These are phyloP conservation scores for Talaromyces liani DNA, from an alignment of 495 filamentous ascomycete genomes.

Conservation along the genomic window DNA sequence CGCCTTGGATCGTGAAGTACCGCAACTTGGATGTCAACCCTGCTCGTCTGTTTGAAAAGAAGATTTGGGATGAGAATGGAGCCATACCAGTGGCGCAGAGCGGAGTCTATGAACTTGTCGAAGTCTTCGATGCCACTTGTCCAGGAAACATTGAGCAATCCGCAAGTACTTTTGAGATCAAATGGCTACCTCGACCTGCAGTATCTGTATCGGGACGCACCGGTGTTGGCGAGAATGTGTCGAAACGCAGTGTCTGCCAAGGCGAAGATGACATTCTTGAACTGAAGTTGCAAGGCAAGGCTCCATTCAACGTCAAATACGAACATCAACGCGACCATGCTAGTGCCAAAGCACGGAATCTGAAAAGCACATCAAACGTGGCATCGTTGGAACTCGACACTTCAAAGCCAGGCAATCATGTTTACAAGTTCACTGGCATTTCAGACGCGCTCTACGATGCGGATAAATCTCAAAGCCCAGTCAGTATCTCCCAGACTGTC, in stretches of 20 bases:
- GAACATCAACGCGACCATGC: constrained; percentile 60
- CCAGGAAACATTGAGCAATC: constrained; percentile 68
- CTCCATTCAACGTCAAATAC: constrained; percentile 82
- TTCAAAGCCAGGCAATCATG: constrained; percentile 67
- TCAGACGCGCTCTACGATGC: constrained; percentile 79
- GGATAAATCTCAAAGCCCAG: constrained; percentile 49
- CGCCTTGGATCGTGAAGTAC: constrained; percentile 75
- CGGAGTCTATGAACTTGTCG: constrained; percentile 71
- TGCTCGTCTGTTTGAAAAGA: constrained; percentile 36
- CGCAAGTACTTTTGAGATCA: constrained; percentile 66
- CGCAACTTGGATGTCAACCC: constrained; percentile 47
- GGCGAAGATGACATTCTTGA: constrained; percentile 87
- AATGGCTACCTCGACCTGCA: constrained; percentile 73
- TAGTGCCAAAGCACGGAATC: constrained; percentile 52
- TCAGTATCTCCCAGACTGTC: constrained; percentile 75
- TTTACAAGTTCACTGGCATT: constrained; percentile 75
- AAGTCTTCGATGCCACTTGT: constrained; percentile 69
- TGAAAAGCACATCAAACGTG: constrained; percentile 63
- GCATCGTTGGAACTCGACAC: constrained; percentile 80
- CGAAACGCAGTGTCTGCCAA: constrained; percentile 82
- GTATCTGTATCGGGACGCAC: constrained; percentile 23
- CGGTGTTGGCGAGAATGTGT: constrained; percentile 38
- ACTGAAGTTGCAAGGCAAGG: constrained; percentile 65
- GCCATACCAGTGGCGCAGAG: constrained; percentile 53
- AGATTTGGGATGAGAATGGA: constrained; percentile 59